Base-by-base conservation (phyloP, 208 protist genomes). In the Vickermania spadyakhi region DNA sequence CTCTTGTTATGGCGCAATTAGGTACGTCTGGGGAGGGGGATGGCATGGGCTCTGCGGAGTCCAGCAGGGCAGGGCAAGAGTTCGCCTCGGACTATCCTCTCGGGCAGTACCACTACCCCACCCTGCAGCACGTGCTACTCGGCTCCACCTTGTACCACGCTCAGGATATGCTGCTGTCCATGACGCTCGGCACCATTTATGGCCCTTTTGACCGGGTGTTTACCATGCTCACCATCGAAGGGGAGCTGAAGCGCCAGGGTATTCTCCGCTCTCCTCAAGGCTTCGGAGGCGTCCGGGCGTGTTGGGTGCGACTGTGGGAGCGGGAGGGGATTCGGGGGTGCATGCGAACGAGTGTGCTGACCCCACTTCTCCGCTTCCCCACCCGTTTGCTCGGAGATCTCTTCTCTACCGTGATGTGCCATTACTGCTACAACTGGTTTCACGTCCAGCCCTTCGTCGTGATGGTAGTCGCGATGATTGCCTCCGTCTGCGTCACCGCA, bases 281-380 rank as follows among this genome's bases (percentile, higher is more conserved):
- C 5, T 74, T 73, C 45, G 70, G 66, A 1, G 74, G 74, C 18
- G 28, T 77, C 27, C 41, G 22, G 22, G 58, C 49, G 25, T 74
- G 65, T 50, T 52, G 72, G 41, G 29, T 29, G 28, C 82, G 79
- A 14, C 54, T 91, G 3, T 94, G 77, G 67, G 36, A 57, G 2
- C 78, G 77, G 56, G 86, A 94, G 61, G 86, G 86, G 0, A 2
- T 62, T 5, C 21, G 36, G 2, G 73, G 79, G 0, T 77, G 86
- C 56, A 77, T 91, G 25, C 87, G 84, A 21, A 84, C 84, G 18
- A 66, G 88, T 23, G 28, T 83, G 22, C 67, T 75, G 14, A 84
- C 89, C 58, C 68, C 75, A n/a, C 62, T 86, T 4, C 69, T 90
- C 26, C 66, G 77, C 23, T 56, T 87, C 27, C 78, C 82, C 2